These are phyloP conservation scores for Asterionellopsis glacialis DNA, from an alignment of 108 stramenopile genomes.

Conservation along the genomic window DNA sequence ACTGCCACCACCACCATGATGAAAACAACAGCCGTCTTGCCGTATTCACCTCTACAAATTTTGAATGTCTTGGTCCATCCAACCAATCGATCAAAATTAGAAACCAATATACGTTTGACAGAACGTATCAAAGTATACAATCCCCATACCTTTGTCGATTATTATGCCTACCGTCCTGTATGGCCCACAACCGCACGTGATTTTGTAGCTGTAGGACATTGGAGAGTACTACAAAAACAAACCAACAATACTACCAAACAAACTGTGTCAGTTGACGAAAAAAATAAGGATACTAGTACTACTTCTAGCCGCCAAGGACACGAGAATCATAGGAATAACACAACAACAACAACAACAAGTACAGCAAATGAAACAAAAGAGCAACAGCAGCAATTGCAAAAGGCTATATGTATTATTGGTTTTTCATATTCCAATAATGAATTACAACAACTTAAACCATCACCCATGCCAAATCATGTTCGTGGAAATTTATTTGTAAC, in stretches of 20 bases:
- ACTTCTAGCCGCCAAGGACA: not conserved
- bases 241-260: not conserved
- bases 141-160: conserved; percentile 26
- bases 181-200: conserved; percentile 49
- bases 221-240: conserved; percentile 19
- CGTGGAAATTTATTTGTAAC: conserved; percentile 18
- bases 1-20: conserved; percentile 6
- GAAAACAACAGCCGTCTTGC: not conserved
- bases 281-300: no score
- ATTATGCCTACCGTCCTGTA: conserved; percentile 33
- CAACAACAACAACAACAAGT: conserved; percentile 1
- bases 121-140: conserved; percentile 21
- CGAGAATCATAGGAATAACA: not conserved
- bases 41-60: conserved; percentile 8
- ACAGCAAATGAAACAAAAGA: no score
- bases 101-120: not conserved
- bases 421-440: conserved; percentile 26
- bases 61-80: conserved; percentile 7
- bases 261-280: no score
- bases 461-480: conserved; percentile 12
- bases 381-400: not conserved
- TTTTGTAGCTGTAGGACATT: conserved; percentile 32
- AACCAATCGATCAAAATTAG: conserved; percentile 5
- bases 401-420: conserved; percentile 23
- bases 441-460: conserved; percentile 15